These are phyloP conservation scores for Phytophthora constricta DNA, from an alignment of 352 stramenopile species.

Conservation along the genomic window DNA sequence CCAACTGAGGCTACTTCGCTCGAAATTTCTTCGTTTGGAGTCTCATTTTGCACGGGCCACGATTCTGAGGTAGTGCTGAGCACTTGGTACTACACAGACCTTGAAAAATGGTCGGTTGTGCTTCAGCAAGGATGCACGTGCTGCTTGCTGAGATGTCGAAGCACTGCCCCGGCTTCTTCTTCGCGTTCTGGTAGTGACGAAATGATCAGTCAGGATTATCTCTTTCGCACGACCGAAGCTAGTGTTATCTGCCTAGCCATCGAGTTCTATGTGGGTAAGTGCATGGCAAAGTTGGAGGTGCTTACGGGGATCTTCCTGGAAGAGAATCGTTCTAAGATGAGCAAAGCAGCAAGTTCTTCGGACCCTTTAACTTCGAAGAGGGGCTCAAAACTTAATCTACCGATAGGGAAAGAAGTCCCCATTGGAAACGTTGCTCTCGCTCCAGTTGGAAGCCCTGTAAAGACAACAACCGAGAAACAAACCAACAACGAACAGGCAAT, in stretches of 20 bases:
- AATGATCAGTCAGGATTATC: constrained; percentile 48
- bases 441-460: constrained; percentile 20
- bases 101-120: constrained; percentile 79
- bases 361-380: constrained; percentile 8
- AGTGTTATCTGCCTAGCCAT: constrained; percentile 65
- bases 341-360: constrained; percentile 1
- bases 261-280: constrained; percentile 83
- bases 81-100: constrained; percentile 83
- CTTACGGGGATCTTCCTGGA: constrained; percentile 44
- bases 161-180: constrained; percentile 18
- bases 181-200: constrained; percentile 3
- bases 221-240: constrained; percentile 67
- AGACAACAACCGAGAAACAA: neutral
- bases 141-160: constrained; percentile 63
- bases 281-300: constrained; percentile 78
- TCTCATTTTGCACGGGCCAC: constrained; percentile 55
- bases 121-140: constrained; percentile 60
- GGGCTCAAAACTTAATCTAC: constrained; percentile 11
- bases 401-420: constrained; percentile 17
- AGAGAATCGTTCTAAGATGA: constrained; percentile 9
- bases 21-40: constrained; percentile 64
- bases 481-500: too few species aligned
- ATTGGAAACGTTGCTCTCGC: constrained; percentile 30
- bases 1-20: constrained; percentile 52
- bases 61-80: constrained; percentile 57